Percentiles rank a stretch among this genome's conserved stretches.
phyloP scores from a whole-genome alignment of 2,329 filamentous ascomycete species.

The Fusarium domesticum region DNA sequence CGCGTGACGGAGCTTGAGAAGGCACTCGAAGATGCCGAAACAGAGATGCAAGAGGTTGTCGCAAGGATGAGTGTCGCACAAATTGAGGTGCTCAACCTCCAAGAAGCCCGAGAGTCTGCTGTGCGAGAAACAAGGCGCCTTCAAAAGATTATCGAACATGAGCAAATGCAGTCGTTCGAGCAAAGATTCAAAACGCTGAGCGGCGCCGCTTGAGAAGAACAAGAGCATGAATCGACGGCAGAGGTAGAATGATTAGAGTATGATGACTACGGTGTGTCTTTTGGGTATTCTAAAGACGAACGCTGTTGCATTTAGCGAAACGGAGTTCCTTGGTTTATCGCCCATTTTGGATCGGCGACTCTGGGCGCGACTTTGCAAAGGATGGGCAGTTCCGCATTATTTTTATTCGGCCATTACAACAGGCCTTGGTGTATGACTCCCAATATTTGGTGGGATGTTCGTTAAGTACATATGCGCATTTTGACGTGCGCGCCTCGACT shows the following conservation, averaged over 20 bases:
- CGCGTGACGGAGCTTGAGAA: slow-evolving; percentile 83
- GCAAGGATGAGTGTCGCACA: slow-evolving; percentile 76
- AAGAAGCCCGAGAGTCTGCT: slow-evolving; percentile 71
- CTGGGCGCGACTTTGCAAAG: background rate
- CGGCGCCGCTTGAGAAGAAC: slow-evolving; percentile 21
- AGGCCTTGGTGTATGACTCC: too few species aligned
- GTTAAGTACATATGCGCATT: too few species aligned
- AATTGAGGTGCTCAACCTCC: slow-evolving; percentile 78
- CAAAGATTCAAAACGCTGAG: slow-evolving; percentile 37
- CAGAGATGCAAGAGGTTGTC: slow-evolving; percentile 80
- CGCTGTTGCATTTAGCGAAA: slow-evolving; percentile 39
- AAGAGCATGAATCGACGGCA: slow-evolving; percentile 9
- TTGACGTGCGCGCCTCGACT: too few species aligned
- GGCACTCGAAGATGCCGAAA: slow-evolving; percentile 57
- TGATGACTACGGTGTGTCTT: slow-evolving; percentile 13
- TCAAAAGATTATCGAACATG: slow-evolving; percentile 62
- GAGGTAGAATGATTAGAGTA: slow-evolving; percentile 6
- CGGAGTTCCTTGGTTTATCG: slow-evolving; percentile 34
- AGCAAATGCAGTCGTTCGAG: slow-evolving; percentile 54
- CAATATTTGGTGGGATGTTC: too few species aligned
- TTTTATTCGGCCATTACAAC: too few species aligned
- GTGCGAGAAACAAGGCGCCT: slow-evolving; percentile 68
- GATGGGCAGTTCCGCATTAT: background rate
- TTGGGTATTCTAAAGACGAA: slow-evolving; percentile 13
- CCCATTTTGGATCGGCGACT: background rate